Evolutionary conservation across 768 basidiomycete species (phyloP).

Genomic region (Coprinopsis strossmayeri): DNA sequence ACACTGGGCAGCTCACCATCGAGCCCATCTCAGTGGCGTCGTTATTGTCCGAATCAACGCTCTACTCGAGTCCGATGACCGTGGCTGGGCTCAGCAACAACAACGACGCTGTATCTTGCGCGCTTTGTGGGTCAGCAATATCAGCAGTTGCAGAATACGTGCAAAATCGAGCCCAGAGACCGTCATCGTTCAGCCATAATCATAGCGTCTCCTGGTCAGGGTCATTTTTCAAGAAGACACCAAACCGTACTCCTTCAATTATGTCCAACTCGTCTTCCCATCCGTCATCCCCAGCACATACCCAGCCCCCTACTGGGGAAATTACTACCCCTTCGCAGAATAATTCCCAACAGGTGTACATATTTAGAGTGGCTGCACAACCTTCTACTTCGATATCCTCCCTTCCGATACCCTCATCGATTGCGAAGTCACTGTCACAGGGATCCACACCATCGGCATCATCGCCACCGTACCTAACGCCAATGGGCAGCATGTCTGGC

Average conservation of each 20-base stretch:
- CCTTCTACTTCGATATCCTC: constrained; percentile 23
- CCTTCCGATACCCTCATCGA: constrained; percentile 26
- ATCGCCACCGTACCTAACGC: constrained; percentile 10
- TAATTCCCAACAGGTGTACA: constrained; percentile 45
- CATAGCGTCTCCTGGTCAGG: constrained; percentile 41
- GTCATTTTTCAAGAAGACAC: constrained; percentile 50
- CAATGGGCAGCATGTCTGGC: constrained; percentile 6
- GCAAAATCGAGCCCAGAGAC: constrained; percentile 20
- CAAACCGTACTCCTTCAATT: constrained; percentile 6
- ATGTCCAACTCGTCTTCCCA: constrained; percentile 17
- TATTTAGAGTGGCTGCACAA: constrained; percentile 54
- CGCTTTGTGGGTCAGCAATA: constrained; percentile 67
- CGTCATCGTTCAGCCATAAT: background rate
- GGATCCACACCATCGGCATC: constrained; percentile 13
- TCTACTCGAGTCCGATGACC: constrained; percentile 30
- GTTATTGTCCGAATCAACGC: constrained; percentile 49
- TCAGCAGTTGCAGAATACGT: constrained; percentile 30
- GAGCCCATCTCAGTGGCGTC: constrained; percentile 71
- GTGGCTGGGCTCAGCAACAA: constrained; percentile 38
- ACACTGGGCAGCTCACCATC: constrained; percentile 79
- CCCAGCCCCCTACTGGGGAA: constrained; percentile 21
- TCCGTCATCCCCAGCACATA: constrained; percentile 24
- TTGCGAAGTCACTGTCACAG: constrained; percentile 24
- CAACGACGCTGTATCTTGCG: constrained; percentile 58
- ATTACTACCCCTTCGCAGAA: constrained; percentile 16